Percentiles rank a stretch among this genome's conserved stretches.
These are phyloP conservation scores for Lachancea thermotolerans DNA, from an alignment of 805 yeast genomes.

Conservation along the genomic window DNA sequence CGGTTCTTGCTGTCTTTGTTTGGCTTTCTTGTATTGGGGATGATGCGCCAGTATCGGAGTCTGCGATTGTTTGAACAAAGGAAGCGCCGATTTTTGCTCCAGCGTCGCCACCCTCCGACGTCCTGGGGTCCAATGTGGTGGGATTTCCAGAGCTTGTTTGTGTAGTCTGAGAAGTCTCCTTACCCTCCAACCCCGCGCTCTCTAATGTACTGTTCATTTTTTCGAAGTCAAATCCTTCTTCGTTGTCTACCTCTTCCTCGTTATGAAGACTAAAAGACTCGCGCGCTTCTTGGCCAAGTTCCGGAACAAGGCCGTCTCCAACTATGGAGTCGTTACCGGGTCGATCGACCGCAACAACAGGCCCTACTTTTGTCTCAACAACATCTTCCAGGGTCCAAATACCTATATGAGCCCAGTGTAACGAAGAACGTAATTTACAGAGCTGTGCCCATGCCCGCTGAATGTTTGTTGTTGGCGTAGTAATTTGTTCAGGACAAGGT, in stretches of 20 bases:
- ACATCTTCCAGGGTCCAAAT: constrained; percentile 53
- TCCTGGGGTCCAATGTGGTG: too few species aligned
- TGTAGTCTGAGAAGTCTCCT: neutral
- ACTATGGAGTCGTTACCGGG: too few species aligned
- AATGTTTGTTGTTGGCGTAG: constrained; percentile 30
- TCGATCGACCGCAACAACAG: constrained; percentile 7
- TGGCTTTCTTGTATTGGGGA: too few species aligned
- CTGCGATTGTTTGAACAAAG: too few species aligned
- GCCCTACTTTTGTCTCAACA: constrained; percentile 22
- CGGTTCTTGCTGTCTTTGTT: too few species aligned
- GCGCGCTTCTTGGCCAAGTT: neutral
- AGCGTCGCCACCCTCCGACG: too few species aligned
- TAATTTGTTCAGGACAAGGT: constrained; percentile 13
- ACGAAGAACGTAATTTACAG: constrained; percentile 56
- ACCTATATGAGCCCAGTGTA: constrained; percentile 82
- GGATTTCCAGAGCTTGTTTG: too few species aligned
- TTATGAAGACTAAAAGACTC: constrained; percentile 5
- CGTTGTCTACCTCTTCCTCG: constrained; percentile 5
- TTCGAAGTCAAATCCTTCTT: constrained; percentile 23
- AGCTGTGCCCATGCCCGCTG: constrained; percentile 59
- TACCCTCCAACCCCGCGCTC: too few species aligned
- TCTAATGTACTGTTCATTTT: constrained; percentile 3
- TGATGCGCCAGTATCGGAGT: too few species aligned
- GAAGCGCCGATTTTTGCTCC: too few species aligned
- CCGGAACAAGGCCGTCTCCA: neutral